phyloP scores from a whole-genome alignment of 345 rosid genomes.

The Eucalyptus victrix region DNA sequence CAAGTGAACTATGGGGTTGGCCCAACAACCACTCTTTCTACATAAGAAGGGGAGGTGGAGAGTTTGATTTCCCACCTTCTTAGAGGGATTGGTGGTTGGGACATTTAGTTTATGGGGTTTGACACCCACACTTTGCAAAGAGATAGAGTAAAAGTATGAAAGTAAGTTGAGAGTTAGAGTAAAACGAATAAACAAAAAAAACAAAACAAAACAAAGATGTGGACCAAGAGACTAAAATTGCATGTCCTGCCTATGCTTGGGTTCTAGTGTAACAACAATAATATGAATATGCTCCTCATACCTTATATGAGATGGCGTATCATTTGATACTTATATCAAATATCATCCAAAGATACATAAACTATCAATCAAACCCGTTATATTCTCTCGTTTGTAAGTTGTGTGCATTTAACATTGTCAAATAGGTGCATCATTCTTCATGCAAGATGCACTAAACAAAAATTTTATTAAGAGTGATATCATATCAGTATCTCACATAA shows the following conservation, averaged over 20 bases:
- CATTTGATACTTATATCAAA: neutral
- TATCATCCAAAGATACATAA: neutral
- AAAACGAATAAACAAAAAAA: neutral
- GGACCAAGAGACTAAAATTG: neutral
- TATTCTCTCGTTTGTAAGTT: neutral
- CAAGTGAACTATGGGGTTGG: neutral
- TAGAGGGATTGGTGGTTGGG: too few species aligned
- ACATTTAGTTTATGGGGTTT: too few species aligned
- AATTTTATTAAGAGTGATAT: neutral
- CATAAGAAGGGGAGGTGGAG: too few species aligned
- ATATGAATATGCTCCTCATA: neutral
- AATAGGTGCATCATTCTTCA: neutral
- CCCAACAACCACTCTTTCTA: too few species aligned
- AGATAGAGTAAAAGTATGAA: too few species aligned
- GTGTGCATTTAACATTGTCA: neutral
- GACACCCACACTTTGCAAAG: too few species aligned
- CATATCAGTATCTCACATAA: neutral
- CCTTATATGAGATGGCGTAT: neutral
- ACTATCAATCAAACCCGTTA: neutral
- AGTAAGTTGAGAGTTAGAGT: too few species aligned
- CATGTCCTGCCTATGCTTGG: neutral
- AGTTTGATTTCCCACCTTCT: too few species aligned
- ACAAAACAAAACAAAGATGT: too few species aligned
- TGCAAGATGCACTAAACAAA: neutral
- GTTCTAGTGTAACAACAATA: neutral